phyloP scores from a whole-genome alignment of 1,139 yeast genomes.

The Sugiyamaella xylanicola region DNA sequence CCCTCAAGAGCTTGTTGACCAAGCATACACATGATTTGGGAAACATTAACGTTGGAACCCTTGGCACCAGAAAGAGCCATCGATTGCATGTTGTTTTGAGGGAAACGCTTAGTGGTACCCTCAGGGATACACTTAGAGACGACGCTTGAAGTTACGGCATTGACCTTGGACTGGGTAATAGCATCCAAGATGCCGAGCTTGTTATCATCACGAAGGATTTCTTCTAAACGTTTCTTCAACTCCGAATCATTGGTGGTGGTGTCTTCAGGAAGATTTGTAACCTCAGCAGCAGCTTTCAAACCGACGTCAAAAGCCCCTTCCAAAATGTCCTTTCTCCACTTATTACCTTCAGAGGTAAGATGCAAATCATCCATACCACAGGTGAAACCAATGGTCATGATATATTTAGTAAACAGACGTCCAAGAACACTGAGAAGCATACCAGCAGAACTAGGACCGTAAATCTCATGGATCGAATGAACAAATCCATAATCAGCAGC shows the following conservation, averaged over 20 bases:
- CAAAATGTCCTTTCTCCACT: conserved; percentile 83
- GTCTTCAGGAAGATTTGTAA: conserved; percentile 70
- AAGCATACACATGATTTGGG: conserved; percentile 98
- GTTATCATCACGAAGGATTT: conserved; percentile 88
- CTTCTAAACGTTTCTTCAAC: conserved; percentile 84
- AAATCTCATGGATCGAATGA: conserved; percentile 93
- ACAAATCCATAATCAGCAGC: conserved; percentile 97
- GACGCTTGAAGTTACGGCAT: conserved; percentile 87
- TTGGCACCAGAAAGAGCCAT: conserved; percentile 99
- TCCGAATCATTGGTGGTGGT: conserved; percentile 69
- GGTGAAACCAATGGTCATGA: conserved; percentile 89
- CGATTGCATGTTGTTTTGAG: conserved; percentile 95
- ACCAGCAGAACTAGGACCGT: conserved; percentile 91
- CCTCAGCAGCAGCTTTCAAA: conserved; percentile 90
- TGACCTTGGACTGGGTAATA: conserved; percentile 90
- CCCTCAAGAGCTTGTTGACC: conserved; percentile 99
- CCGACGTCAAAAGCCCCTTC: conserved; percentile 79
- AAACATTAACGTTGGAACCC: conserved; percentile 97
- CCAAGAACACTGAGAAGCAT: conserved; percentile 88
- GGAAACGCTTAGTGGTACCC: conserved; percentile 95
- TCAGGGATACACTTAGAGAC: conserved; percentile 93
- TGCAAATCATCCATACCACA: conserved; percentile 99
- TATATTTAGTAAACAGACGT: conserved; percentile 90
- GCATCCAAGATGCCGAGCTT: conserved; percentile 95
- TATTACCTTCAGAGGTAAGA: conserved; percentile 86